phyloP scores from a whole-genome alignment of 306 rosid genomes.

The Vicia sativa region DNA sequence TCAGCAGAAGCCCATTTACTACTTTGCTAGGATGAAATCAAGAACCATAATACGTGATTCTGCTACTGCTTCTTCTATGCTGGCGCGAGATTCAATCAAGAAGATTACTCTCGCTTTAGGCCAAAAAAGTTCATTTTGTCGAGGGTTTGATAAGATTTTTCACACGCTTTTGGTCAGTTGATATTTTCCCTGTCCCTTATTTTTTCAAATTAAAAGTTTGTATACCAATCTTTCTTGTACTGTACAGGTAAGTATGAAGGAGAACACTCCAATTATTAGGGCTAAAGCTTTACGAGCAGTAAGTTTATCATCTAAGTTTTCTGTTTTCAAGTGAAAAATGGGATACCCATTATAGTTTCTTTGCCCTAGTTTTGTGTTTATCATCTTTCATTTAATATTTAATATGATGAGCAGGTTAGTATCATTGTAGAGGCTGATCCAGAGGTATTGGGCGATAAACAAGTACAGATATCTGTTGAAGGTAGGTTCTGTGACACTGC shows the following conservation, averaged over 20 bases:
- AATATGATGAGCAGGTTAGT: constrained; percentile 76
- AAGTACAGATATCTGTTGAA: constrained; percentile 85
- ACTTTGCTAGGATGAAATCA: constrained; percentile 84
- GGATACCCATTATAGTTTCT: constrained; percentile 25
- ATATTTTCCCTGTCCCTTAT: constrained; percentile 34
- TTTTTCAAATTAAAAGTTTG: constrained; percentile 27
- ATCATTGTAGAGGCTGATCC: constrained; percentile 99
- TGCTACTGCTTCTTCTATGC: constrained; percentile 60
- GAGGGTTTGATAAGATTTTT: constrained; percentile 96
- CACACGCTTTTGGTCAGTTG: constrained; percentile 86
- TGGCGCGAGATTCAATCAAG: constrained; percentile 78
- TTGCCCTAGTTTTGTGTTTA: constrained; percentile 7
- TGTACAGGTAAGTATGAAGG: constrained; percentile 79
- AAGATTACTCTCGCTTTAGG: constrained; percentile 80
- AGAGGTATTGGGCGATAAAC: constrained; percentile 88
- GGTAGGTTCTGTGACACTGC: constrained; percentile 98
- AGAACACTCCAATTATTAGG: constrained; percentile 88
- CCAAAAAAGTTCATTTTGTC: constrained; percentile 83
- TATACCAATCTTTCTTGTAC: constrained; percentile 32
- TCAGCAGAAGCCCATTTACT: constrained; percentile 66
- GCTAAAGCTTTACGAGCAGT: constrained; percentile 98
- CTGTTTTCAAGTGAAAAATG: constrained; percentile 34
- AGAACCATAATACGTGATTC: constrained; percentile 82
- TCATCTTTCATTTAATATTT: constrained; percentile 37
- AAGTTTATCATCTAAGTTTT: constrained; percentile 38